phyloP scores from a whole-genome alignment of 345 rosid genomes.

The Citrus medica region DNA sequence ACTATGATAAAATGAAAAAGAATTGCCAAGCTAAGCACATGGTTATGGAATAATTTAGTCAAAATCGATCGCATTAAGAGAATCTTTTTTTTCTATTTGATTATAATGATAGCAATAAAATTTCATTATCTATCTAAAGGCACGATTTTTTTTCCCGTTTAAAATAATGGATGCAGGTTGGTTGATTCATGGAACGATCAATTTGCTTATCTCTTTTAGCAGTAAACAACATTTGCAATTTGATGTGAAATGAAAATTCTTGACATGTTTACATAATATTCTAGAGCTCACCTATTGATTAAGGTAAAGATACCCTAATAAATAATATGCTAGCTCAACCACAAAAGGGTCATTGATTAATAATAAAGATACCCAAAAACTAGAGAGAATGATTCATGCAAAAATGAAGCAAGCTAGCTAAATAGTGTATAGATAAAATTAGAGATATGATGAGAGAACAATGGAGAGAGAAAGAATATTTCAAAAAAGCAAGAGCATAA shows the following conservation, averaged over 20 bases:
- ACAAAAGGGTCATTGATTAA: background rate
- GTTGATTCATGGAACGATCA: background rate
- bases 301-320: slow-evolving; percentile 1
- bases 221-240: background rate
- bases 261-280: background rate
- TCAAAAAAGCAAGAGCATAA: background rate
- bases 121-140: background rate
- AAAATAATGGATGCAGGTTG: background rate
- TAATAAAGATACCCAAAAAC: slow-evolving; percentile 7
- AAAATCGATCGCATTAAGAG: background rate
- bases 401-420: background rate
- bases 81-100: background rate
- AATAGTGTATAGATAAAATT: background rate
- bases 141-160: background rate
- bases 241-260: slow-evolving; percentile 6
- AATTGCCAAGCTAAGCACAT: background rate
- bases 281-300: background rate
- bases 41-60: background rate
- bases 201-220: background rate
- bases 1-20: background rate
- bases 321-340: background rate
- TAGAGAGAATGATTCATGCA: slow-evolving; percentile 10
- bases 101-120: background rate
- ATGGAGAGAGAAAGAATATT: background rate
- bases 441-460: background rate